Conservation (phyloP, 2,329 filamentous ascomycete species). For the Botrytis elliptica region DNA sequence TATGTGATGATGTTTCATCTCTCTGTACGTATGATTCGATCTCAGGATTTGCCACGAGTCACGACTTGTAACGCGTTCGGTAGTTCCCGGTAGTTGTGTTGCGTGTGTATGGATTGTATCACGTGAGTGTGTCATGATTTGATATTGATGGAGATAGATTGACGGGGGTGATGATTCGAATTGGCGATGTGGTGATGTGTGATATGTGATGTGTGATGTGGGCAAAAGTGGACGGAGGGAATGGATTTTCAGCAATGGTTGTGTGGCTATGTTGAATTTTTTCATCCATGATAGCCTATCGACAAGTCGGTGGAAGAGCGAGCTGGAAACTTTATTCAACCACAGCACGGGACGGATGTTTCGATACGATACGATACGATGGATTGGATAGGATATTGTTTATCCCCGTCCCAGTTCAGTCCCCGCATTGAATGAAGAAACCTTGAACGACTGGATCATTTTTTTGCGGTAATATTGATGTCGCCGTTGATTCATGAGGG, state of each 20-base stretch:
- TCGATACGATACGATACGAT: background rate
- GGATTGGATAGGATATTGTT: background rate
- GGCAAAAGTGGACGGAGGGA: background rate
- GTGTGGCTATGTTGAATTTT: slow-evolving; percentile 1
- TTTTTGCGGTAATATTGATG: background rate
- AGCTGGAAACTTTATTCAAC: background rate
- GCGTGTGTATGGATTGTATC: background rate
- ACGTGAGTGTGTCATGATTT: background rate
- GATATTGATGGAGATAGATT: background rate
- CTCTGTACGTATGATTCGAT: background rate
- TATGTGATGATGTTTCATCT: background rate
- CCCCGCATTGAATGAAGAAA: background rate
- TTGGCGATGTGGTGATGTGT: background rate
- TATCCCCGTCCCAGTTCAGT: background rate
- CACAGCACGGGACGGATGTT: background rate
- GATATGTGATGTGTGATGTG: background rate
- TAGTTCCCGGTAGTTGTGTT: background rate
- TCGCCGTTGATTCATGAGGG: background rate
- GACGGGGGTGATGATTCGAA: background rate
- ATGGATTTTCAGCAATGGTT: background rate
- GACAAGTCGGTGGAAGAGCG: background rate
- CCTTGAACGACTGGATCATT: background rate
- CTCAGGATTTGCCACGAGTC: background rate
- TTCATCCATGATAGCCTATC: background rate
- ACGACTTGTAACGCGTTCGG: background rate